Evolutionary conservation across 176 grass and related monocot genomes (phyloP), one percentile per base, ranked within the genome.

Genomic region (Oryza brachyantha): DNA sequence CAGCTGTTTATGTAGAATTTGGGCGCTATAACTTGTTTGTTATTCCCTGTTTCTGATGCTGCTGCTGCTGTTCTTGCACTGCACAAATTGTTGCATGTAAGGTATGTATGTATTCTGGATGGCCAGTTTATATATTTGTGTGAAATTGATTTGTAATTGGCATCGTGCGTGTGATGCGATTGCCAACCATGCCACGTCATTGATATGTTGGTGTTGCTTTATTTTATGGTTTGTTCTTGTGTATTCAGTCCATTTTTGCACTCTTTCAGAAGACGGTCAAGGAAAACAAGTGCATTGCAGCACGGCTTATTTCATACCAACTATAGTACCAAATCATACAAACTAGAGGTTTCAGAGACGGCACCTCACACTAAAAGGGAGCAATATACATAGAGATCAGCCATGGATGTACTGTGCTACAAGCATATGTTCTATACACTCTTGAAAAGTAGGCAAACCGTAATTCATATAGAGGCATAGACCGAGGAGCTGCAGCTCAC

Each of bases 391-490:
- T 7, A 17, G 46, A 50, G 14, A 50, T 43, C 41, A 39, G 34
- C 27, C 61, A 21, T 12, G 25, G 40, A 21, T 27, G 8, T 54
- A 19, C 7, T 55, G 21, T 55, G 32, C 57, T 34, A 28, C 54
- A 26, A 21, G 14, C 50, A 7, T n/a, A n/a, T 70, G 50, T 68
- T 61, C 17, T 38, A 65, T 45, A 43, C 78, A 17, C 36, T 52
- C 64, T 39, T 32, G 10, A 60, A 64, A 75, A 84, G 59, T 48
- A 64, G 32, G n/a, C 39, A 80, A 76, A 13, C 72, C n/a, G 4
- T 77, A 81, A 66, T 66, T 72, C 72, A 81, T 72, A 84, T n/a
- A 68, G 37, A 45, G 27, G 76, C 77, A 84, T n/a, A 62, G 37
- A 36, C 21, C 31, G 31, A n/a, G n/a, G n/a, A n/a, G n/a, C n/a